These are phyloP conservation scores for Carex parvula DNA, from an alignment of 176 grass and related monocot genomes.

Conservation along the genomic window DNA sequence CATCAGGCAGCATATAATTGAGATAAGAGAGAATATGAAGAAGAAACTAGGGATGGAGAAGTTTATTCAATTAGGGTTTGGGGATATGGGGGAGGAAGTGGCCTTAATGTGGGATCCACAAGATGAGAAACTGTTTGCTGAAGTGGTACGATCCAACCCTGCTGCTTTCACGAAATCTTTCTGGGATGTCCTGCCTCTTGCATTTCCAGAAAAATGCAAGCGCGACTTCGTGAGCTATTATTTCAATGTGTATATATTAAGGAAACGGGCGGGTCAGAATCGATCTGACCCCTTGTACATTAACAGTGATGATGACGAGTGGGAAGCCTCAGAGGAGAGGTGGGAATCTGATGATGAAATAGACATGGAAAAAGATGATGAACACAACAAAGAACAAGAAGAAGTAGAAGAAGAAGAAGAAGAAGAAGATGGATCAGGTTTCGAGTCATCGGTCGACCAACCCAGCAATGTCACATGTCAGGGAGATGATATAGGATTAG, in stretches of 20 bases:
- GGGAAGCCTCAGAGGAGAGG: slow-evolving; percentile 59
- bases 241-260: slow-evolving; percentile 89
- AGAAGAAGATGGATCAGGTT: slow-evolving; percentile 49
- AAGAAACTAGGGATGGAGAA: slow-evolving; percentile 34
- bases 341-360: slow-evolving; percentile 50
- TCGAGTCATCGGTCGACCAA: slow-evolving; percentile 61
- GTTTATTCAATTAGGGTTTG: slow-evolving; percentile 63
- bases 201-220: slow-evolving; percentile 53
- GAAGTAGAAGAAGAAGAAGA: slow-evolving; percentile 16
- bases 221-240: slow-evolving; percentile 78
- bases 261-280: slow-evolving; percentile 80
- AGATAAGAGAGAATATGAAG: slow-evolving; percentile 60
- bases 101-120: slow-evolving; percentile 66
- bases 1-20: slow-evolving; percentile 70
- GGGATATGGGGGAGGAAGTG: slow-evolving; percentile 78
- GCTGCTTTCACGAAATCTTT: slow-evolving; percentile 59
- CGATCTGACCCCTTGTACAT: slow-evolving; percentile 59
- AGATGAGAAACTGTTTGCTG: slow-evolving; percentile 63
- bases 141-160: slow-evolving; percentile 67
- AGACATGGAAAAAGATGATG: slow-evolving; percentile 28
- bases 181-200: slow-evolving; percentile 63
- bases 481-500: slow-evolving; percentile 24
- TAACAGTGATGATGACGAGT: slow-evolving; percentile 89
- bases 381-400: slow-evolving; percentile 42
- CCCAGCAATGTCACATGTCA: slow-evolving; percentile 31